Percentiles rank a stretch among this genome's conserved stretches.
phyloP scores from a whole-genome alignment of 129 eudicot genomes.

The Helichrysum umbraculigerum region DNA sequence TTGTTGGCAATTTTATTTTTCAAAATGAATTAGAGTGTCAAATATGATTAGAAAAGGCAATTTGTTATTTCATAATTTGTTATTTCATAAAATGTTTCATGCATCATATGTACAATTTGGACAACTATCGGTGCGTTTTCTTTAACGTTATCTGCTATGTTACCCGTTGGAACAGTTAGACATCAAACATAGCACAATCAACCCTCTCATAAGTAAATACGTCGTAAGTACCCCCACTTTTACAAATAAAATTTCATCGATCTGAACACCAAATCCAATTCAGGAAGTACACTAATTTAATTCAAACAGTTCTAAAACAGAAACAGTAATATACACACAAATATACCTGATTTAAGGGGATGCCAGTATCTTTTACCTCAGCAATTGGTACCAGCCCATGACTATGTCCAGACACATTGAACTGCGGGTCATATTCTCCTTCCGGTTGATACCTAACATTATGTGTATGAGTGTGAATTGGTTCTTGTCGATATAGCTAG shows the following conservation, averaged over 20 bases:
- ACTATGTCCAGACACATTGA: not conserved
- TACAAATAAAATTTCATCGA: not conserved
- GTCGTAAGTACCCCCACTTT: not conserved
- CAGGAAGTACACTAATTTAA: not conserved
- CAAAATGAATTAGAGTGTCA: not conserved
- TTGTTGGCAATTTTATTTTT: not conserved
- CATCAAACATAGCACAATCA: not conserved
- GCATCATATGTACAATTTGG: not conserved
- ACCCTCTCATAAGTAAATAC: not conserved
- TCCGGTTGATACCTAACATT: not conserved
- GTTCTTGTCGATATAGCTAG: not conserved
- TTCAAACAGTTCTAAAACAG: not conserved
- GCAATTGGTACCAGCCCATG: not conserved
- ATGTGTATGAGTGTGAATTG: not conserved
- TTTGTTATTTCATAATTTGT: not conserved
- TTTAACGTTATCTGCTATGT: not conserved
- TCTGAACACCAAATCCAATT: not conserved
- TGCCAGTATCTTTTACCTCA: not conserved
- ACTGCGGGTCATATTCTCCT: not conserved
- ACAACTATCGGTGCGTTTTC: not conserved
- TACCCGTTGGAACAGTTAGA: not conserved
- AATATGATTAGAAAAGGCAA: not conserved
- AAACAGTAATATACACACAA: not conserved
- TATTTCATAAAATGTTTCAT: not conserved
- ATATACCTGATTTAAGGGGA: not conserved